These are phyloP conservation scores for Calonectria multiphialidica DNA, from an alignment of 2,329 filamentous ascomycete genomes.

Conservation along the genomic window DNA sequence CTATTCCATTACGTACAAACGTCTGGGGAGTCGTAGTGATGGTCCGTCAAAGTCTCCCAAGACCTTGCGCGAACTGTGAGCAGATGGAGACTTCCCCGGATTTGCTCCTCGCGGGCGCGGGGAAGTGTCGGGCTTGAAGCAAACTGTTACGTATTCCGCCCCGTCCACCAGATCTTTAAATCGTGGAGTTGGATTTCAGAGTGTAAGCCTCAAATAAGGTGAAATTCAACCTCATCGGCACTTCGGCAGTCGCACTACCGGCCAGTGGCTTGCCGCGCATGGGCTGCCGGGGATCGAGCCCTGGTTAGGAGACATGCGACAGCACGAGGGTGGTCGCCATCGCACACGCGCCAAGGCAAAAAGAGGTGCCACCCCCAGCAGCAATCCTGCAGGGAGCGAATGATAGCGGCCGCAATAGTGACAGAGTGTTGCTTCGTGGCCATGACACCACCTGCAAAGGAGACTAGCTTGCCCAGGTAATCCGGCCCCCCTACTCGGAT, in stretches of 20 bases:
- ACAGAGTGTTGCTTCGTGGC: conserved; percentile 25
- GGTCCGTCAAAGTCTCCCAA: conserved; percentile 19
- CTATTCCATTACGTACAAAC: conserved; percentile 43
- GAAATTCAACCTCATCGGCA: conserved; percentile 14
- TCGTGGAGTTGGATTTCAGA: conserved; percentile 32
- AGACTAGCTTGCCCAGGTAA: conserved; percentile 5
- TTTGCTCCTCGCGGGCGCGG: conserved; percentile 37
- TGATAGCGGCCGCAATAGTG: conserved; percentile 15
- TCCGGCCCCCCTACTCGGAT: conserved; percentile 21
- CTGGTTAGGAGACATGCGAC: not conserved
- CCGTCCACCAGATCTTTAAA: conserved; percentile 34
- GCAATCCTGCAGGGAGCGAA: conserved; percentile 8
- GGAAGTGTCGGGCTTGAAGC: conserved; percentile 32
- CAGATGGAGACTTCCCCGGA: conserved; percentile 42
- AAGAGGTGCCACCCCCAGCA: not conserved
- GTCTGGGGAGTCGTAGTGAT: conserved; percentile 31
- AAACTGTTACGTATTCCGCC: conserved; percentile 43
- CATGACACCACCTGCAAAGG: conserved; percentile 32
- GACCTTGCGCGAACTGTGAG: conserved; percentile 20
- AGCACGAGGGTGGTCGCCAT: conserved; percentile 8
- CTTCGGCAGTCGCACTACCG: conserved; percentile 33
- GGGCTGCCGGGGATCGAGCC: conserved; percentile 22
- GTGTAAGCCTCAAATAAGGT: conserved; percentile 16
- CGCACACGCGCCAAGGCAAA: not conserved
- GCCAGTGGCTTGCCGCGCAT: conserved; percentile 28